Evolutionary conservation across 257 asterid species (phyloP).

Genomic region (Salvia hispanica): DNA sequence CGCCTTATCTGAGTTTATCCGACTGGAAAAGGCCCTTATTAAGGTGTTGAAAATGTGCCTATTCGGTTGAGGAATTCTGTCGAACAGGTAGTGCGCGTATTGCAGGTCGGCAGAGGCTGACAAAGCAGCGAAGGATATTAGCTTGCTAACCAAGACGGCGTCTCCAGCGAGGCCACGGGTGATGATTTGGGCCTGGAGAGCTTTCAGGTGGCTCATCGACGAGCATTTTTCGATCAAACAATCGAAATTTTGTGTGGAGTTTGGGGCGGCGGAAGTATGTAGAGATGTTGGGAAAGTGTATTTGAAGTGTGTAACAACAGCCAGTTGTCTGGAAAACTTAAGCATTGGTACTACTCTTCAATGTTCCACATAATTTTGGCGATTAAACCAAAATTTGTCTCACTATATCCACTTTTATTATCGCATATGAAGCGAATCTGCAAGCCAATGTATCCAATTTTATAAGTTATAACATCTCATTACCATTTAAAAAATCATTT

Average conservation of each 20-base stretch:
- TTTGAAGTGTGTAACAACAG: slow-evolving; percentile 16
- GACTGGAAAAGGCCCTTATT: slow-evolving; percentile 58
- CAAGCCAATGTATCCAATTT: too few relatives aligned
- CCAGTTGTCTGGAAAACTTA: slow-evolving; percentile 24
- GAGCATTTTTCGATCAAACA: slow-evolving; percentile 44
- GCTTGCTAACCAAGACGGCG: slow-evolving; percentile 62
- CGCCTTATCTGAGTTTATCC: slow-evolving; percentile 39
- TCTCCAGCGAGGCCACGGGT: slow-evolving; percentile 56
- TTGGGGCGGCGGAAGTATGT: slow-evolving; percentile 26
- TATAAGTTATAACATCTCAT: too few relatives aligned
- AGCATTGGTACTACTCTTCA: slow-evolving; percentile 23
- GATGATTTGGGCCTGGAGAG: slow-evolving; percentile 66
- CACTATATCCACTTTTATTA: too few relatives aligned
- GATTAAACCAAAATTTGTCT: too few relatives aligned
- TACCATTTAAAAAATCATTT: too few relatives aligned
- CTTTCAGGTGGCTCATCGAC: slow-evolving; percentile 57
- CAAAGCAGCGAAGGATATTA: slow-evolving; percentile 54
- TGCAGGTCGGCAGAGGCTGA: slow-evolving; percentile 50
- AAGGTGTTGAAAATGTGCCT: slow-evolving; percentile 68
- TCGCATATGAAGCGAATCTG: too few relatives aligned
- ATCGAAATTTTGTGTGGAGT: slow-evolving; percentile 21
- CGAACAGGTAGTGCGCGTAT: slow-evolving; percentile 61
- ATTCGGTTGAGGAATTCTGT: slow-evolving; percentile 55
- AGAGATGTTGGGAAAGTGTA: neutral
- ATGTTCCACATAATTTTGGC: neutral